These are phyloP conservation scores for Eleusine coracana DNA, from an alignment of 176 grass and related monocot species.

Conservation along the genomic window DNA sequence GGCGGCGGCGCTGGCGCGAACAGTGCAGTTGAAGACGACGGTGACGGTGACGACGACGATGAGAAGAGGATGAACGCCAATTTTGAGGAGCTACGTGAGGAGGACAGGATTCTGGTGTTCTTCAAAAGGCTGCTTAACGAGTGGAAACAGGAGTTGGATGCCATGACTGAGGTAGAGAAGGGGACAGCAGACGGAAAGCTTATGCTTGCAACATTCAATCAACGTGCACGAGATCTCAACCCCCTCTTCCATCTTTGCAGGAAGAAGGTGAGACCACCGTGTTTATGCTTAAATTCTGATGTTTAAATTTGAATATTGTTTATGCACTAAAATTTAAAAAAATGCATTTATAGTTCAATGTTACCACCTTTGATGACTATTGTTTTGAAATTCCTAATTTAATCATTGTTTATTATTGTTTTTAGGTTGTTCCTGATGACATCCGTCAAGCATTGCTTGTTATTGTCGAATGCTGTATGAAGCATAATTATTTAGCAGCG, in stretches of 20 bases:
- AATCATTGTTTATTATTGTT: slow-evolving; percentile 12
- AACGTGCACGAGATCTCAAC: slow-evolving; percentile 76
- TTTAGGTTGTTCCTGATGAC: slow-evolving; percentile 76
- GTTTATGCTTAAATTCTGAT: slow-evolving; percentile 1
- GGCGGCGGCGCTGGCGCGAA: slow-evolving; percentile 38
- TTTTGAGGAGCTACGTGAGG: slow-evolving; percentile 75
- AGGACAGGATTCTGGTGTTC: slow-evolving; percentile 93
- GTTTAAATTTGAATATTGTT: slow-evolving; percentile 21
- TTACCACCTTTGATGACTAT: background rate
- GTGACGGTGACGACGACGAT: slow-evolving; percentile 46
- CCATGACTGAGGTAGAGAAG: slow-evolving; percentile 77
- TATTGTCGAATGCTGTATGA: slow-evolving; percentile 82
- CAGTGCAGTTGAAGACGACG: slow-evolving; percentile 21
- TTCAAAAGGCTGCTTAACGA: slow-evolving; percentile 85
- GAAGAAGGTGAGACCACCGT: slow-evolving; percentile 66
- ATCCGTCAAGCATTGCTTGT: slow-evolving; percentile 67
- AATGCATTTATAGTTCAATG: background rate
- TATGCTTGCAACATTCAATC: slow-evolving; percentile 81
- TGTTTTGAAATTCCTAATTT: slow-evolving; percentile 13
- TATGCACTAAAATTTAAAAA: no score
- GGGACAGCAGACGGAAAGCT: slow-evolving; percentile 75
- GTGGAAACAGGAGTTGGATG: slow-evolving; percentile 88
- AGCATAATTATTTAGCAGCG: slow-evolving; percentile 83
- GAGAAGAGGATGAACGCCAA: slow-evolving; percentile 64
- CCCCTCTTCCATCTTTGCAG: slow-evolving; percentile 91